phyloP scores from a whole-genome alignment of 345 rosid genomes.

The Aquilaria sinensis region DNA sequence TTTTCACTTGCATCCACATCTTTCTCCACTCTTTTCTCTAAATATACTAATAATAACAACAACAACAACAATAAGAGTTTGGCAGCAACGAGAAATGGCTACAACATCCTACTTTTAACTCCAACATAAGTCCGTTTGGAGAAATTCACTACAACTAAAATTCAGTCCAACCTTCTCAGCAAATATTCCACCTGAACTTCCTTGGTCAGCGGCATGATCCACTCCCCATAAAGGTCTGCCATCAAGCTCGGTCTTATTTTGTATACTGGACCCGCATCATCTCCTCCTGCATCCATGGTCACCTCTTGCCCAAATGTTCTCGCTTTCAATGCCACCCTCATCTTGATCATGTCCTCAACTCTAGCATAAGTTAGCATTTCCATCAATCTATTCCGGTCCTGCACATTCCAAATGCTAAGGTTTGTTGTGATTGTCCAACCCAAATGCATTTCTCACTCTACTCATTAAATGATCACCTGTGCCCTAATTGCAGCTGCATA shows the following conservation, averaged over 20 bases:
- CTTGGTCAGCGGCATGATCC: slow-evolving; percentile 90
- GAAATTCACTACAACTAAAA: no score
- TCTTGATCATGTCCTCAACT: slow-evolving; percentile 56
- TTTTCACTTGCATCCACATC: no score
- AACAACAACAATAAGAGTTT: no score
- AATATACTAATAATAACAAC: no score
- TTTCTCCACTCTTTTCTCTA: no score
- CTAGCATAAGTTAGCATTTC: slow-evolving; percentile 42
- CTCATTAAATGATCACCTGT: slow-evolving; percentile 31
- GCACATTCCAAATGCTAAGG: slow-evolving; percentile 14
- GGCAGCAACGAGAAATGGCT: no score
- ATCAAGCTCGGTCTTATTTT: slow-evolving; percentile 66
- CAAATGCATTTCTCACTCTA: background rate
- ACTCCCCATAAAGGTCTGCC: slow-evolving; percentile 49
- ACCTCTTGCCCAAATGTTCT: slow-evolving; percentile 50
- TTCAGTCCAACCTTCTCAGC: slow-evolving; percentile 63
- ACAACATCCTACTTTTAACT: no score
- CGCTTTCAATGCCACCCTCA: slow-evolving; percentile 69
- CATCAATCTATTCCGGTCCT: slow-evolving; percentile 53
- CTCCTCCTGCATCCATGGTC: slow-evolving; percentile 13
- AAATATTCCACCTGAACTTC: slow-evolving; percentile 73
- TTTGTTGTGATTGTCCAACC: background rate
- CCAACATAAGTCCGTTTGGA: no score
- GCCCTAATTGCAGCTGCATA: slow-evolving; percentile 60
- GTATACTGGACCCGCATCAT: slow-evolving; percentile 31